Evolutionary conservation across 495 filamentous ascomycete genomes (phyloP).

Genomic region (Xylaria curta): DNA sequence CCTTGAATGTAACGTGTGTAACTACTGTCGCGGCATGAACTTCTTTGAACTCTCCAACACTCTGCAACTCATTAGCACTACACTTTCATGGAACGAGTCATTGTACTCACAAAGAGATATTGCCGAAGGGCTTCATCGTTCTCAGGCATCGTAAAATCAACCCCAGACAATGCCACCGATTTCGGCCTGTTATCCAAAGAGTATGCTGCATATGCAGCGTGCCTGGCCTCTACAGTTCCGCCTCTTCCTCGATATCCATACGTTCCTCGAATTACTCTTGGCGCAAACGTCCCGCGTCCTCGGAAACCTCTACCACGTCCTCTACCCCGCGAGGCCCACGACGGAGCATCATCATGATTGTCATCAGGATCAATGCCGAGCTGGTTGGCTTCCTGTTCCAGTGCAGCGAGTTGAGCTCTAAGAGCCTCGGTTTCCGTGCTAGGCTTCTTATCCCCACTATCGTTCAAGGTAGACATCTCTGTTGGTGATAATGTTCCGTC

Average conservation of each 20-base stretch:
- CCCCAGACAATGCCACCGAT: slow-evolving; percentile 72
- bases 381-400: slow-evolving; percentile 84
- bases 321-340: slow-evolving; percentile 41
- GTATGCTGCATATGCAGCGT: slow-evolving; percentile 67
- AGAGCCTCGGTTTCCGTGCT: slow-evolving; percentile 60
- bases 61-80: slow-evolving; percentile 56
- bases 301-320: slow-evolving; percentile 45
- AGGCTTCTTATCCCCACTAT: slow-evolving; percentile 34
- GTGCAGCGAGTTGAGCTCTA: slow-evolving; percentile 76
- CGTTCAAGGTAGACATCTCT: slow-evolving; percentile 21
- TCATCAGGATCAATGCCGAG: slow-evolving; percentile 73
- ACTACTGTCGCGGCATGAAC: slow-evolving; percentile 69
- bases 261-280: slow-evolving; percentile 54
- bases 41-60: slow-evolving; percentile 80
- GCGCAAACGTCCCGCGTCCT: slow-evolving; percentile 54
- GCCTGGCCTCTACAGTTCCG: slow-evolving; percentile 47
- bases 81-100: background rate
- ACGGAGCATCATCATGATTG: slow-evolving; percentile 50
- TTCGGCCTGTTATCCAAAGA: slow-evolving; percentile 89
- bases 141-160: slow-evolving; percentile 67
- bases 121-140: slow-evolving; percentile 86
- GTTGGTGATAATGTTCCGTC: slow-evolving; percentile 22
- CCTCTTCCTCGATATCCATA: slow-evolving; percentile 66
- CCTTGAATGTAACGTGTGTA: slow-evolving; percentile 80
- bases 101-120: slow-evolving; percentile 76